Conservation (phyloP, 2,329 filamentous ascomycete genomes). For the Colletotrichum theobromicola region DNA sequence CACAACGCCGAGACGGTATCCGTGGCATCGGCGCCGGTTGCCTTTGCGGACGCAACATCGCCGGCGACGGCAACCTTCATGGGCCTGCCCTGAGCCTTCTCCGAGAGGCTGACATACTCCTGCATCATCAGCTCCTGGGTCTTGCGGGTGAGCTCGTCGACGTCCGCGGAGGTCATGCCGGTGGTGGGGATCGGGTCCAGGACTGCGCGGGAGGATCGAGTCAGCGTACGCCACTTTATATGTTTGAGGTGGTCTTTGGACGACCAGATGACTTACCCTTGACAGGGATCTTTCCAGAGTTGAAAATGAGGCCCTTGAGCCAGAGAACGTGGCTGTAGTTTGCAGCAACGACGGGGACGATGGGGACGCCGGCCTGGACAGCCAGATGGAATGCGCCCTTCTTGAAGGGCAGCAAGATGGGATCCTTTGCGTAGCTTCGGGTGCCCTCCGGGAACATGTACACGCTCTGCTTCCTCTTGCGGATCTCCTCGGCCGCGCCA, state of each 20-base stretch:
- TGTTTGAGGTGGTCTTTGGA: not conserved
- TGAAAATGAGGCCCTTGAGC: conserved; percentile 68
- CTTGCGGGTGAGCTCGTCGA: conserved; percentile 72
- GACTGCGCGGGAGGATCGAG: conserved; percentile 51
- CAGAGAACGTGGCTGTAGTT: conserved; percentile 80
- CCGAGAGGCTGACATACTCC: conserved; percentile 62
- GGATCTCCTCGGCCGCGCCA: conserved; percentile 82
- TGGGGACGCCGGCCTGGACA: conserved; percentile 89
- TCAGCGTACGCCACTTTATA: not conserved
- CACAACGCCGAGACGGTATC: conserved; percentile 17
- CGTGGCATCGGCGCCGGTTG: conserved; percentile 11
- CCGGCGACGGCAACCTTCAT: conserved; percentile 16
- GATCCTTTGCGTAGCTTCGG: conserved; percentile 83
- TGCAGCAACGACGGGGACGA: conserved; percentile 83
- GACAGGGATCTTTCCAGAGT: conserved; percentile 72
- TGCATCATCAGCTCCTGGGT: conserved; percentile 79
- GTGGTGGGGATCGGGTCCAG: conserved; percentile 81
- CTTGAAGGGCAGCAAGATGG: conserved; percentile 91
- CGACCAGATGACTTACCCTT: conserved; percentile 63
- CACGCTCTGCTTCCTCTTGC: conserved; percentile 72
- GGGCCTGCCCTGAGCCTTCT: conserved; percentile 48
- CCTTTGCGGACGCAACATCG: conserved; percentile 5
- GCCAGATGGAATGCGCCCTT: conserved; percentile 98
- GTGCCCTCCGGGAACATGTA: conserved; percentile 95
- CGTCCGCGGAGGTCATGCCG: conserved; percentile 75